Conservation (phyloP, 345 rosid species). For the Camelina neglecta region DNA sequence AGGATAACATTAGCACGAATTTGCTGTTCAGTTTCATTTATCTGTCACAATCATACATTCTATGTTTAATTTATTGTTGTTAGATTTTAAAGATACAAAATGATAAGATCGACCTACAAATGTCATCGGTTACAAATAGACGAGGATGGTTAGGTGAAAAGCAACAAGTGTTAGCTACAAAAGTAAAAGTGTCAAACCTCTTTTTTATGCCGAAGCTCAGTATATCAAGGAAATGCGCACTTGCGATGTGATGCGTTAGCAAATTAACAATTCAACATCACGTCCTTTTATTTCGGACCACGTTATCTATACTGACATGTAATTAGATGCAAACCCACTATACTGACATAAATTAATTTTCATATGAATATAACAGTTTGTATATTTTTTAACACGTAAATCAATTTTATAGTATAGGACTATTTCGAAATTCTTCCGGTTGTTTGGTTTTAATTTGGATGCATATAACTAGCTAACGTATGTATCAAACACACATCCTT, state of each 20-base stretch:
- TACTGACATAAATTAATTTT: background rate
- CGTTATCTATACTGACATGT: background rate
- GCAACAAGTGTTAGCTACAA: background rate
- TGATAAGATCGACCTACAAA: background rate
- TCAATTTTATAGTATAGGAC: no score
- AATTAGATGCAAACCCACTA: background rate
- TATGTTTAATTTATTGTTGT: background rate
- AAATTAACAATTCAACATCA: background rate
- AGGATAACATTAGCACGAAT: background rate
- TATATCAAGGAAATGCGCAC: background rate
- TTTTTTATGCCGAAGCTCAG: background rate
- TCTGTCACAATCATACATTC: background rate
- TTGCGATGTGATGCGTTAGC: background rate
- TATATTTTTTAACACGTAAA: no score
- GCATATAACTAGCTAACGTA: no score
- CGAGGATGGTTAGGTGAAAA: background rate
- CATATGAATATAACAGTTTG: background rate
- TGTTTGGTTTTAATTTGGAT: no score
- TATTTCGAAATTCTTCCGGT: no score
- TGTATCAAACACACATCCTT: no score
- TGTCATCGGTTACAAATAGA: constrained; percentile 7
- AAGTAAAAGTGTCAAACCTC: background rate
- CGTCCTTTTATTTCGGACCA: background rate
- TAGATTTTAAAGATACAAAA: background rate
- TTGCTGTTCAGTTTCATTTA: background rate